These are phyloP conservation scores for Rhazya stricta DNA, from an alignment of 257 asterid species.

Conservation along the genomic window DNA sequence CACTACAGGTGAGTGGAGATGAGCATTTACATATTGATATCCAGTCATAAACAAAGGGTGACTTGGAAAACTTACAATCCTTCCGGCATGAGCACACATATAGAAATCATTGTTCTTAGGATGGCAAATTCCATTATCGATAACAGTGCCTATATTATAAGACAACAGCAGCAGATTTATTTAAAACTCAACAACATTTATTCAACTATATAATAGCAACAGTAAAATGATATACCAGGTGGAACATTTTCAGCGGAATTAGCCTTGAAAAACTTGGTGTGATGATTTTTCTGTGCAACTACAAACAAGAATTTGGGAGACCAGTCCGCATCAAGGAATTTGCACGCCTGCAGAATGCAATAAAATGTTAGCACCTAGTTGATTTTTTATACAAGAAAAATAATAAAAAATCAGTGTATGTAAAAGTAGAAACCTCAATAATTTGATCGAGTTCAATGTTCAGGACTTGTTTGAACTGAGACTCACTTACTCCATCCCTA, in stretches of 20 bases:
- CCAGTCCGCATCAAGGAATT: constrained; percentile 44
- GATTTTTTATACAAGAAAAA: neutral
- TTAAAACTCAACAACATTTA: neutral
- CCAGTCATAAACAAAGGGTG: neutral
- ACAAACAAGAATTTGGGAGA: constrained; percentile 51
- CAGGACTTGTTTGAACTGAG: constrained; percentile 68
- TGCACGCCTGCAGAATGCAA: constrained; percentile 56
- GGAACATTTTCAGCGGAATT: constrained; percentile 54
- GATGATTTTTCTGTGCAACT: constrained; percentile 75
- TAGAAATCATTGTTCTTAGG: constrained; percentile 61
- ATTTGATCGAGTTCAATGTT: constrained; percentile 67
- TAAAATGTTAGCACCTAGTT: neutral
- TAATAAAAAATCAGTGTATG: neutral
- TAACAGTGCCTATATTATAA: constrained; percentile 54
- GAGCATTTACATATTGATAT: neutral
- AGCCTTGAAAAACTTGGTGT: constrained; percentile 56
- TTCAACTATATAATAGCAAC: neutral
- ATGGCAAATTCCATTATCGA: constrained; percentile 60
- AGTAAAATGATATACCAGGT: constrained; percentile 38
- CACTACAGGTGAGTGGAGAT: too few species aligned
- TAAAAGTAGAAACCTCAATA: constrained; percentile 37
- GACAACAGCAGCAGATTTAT: neutral
- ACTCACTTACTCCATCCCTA: constrained; percentile 78
- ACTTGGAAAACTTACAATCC: constrained; percentile 45
- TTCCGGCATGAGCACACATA: constrained; percentile 79